Conservation (phyloP, 768 basidiomycete species). For the Cystofilobasidium macerans region DNA sequence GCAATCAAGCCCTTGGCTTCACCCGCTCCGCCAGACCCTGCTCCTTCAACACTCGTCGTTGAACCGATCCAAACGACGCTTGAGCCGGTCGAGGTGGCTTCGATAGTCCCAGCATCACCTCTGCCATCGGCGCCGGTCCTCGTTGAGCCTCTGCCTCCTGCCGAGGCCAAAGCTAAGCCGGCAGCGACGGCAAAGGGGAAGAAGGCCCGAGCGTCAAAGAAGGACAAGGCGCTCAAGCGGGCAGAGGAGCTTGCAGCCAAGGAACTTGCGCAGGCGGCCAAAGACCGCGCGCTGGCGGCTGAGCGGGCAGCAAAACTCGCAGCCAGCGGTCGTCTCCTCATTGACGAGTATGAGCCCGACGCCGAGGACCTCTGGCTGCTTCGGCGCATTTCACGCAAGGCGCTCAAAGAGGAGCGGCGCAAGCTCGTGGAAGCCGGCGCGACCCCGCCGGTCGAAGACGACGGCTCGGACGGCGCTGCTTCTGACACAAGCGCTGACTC, state of each 20-base stretch:
- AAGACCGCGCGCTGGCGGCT: not conserved
- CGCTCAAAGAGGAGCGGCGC: constrained; percentile 24
- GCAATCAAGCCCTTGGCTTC: too few relatives aligned
- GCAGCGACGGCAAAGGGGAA: not conserved
- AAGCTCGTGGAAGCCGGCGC: not conserved
- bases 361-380: constrained; percentile 79
- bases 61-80: too few relatives aligned
- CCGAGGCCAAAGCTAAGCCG: not conserved
- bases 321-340: constrained; percentile 35
- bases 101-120: too few relatives aligned
- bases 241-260: too few relatives aligned
- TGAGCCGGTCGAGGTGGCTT: too few relatives aligned
- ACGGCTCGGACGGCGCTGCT: not conserved
- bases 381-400: constrained; percentile 35
- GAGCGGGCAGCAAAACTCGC: not conserved
- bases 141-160: not conserved
- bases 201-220: not conserved
- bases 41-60: too few relatives aligned
- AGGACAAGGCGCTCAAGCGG: not conserved
- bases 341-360: constrained; percentile 58
- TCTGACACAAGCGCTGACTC: constrained; percentile 25
- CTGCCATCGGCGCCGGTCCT: not conserved
- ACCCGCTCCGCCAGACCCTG: too few relatives aligned
- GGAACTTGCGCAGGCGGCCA: too few relatives aligned
- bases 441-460: constrained; percentile 2